A percentile compares a stretch with the other conserved stretches of the same genome.
Conservation (phyloP, 768 basidiomycete genomes). For the Macrolepiota dolichaula region DNA sequence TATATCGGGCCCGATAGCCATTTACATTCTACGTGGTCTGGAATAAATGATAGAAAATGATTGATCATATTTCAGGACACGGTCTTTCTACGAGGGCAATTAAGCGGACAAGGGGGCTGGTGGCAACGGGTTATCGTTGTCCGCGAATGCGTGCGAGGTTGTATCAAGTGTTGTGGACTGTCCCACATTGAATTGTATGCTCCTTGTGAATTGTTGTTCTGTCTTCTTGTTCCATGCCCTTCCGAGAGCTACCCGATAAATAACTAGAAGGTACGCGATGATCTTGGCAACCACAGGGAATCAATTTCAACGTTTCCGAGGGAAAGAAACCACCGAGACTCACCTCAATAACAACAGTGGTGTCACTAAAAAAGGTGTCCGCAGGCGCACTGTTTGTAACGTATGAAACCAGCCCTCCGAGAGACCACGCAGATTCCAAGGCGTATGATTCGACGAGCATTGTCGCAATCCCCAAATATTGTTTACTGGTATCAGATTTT, state of each 20-base stretch:
- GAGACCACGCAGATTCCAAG: background rate
- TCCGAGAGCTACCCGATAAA: background rate
- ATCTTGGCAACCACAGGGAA: background rate
- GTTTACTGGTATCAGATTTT: background rate
- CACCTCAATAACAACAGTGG: background rate
- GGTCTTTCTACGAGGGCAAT: background rate
- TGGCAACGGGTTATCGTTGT: background rate
- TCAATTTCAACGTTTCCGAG: background rate
- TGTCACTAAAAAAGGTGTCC: background rate
- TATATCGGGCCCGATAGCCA: no score
- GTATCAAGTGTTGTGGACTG: background rate
- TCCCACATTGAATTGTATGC: background rate
- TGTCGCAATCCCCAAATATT: background rate
- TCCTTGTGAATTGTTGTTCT: background rate
- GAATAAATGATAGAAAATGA: no score
- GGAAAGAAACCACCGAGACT: background rate
- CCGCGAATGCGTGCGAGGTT: background rate
- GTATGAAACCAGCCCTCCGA: background rate
- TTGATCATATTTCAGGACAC: no score
- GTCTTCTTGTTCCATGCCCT: background rate
- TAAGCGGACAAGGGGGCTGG: background rate
- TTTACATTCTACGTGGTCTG: no score
- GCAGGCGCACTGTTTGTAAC: background rate
- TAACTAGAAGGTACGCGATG: background rate
- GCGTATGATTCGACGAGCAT: background rate